A percentile compares a stretch with the other conserved stretches of the same genome.
Conservation (phyloP, 805 yeast genomes). For the Candida rishiriensis region DNA sequence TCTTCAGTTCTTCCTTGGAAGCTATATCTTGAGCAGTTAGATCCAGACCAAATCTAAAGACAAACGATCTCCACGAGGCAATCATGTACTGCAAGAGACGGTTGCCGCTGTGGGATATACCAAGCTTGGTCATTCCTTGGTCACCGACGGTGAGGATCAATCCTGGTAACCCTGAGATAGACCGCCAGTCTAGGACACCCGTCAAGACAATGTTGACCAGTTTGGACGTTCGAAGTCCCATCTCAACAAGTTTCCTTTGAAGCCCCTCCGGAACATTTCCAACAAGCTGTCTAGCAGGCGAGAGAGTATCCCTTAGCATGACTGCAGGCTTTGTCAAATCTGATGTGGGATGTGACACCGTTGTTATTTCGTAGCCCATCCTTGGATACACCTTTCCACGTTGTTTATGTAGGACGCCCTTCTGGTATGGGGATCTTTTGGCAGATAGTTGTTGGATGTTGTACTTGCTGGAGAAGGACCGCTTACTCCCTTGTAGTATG, state of each 20-base stretch:
- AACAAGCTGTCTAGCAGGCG: conserved; percentile 57
- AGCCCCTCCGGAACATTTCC: conserved; percentile 86
- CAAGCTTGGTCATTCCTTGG: conserved; percentile 57
- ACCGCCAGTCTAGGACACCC: conserved; percentile 72
- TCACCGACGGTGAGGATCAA: conserved; percentile 76
- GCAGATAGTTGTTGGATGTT: no score
- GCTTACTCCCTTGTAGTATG: no score
- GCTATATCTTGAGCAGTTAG: conserved; percentile 28
- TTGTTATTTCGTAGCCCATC: conserved; percentile 44
- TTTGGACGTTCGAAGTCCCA: conserved; percentile 51
- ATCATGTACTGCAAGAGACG: conserved; percentile 50
- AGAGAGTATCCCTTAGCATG: conserved; percentile 41
- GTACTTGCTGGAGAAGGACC: no score
- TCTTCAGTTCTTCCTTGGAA: conserved; percentile 1
- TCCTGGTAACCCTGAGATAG: conserved; percentile 93
- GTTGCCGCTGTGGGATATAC: conserved; percentile 48
- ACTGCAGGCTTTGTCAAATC: conserved; percentile 58
- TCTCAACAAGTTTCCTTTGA: conserved; percentile 68
- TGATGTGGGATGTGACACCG: conserved; percentile 56
- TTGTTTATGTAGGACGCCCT: no score
- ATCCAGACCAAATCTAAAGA: conserved; percentile 69
- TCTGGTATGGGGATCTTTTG: no score
- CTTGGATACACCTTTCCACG: conserved; percentile 1
- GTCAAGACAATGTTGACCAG: conserved; percentile 67
- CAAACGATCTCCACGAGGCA: conserved; percentile 82